A percentile compares a stretch with the other conserved stretches of the same genome.
Conservation (phyloP, 2,329 filamentous ascomycete genomes). For the Dactylellina sp. region DNA sequence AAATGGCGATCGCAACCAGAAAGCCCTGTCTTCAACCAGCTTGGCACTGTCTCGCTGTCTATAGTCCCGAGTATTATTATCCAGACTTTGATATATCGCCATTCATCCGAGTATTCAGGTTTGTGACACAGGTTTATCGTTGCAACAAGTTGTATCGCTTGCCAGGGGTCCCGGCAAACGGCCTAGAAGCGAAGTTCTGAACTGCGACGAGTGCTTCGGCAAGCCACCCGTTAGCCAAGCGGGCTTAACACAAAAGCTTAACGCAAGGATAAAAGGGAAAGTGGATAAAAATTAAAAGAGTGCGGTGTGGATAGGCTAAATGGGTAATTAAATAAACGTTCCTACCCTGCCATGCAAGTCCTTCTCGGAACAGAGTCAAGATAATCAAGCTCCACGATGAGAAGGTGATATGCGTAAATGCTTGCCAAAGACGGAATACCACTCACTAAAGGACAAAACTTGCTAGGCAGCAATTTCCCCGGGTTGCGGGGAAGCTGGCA, state of each 20-base stretch:
- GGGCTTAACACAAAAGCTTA: constrained; percentile 16
- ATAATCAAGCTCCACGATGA: neutral
- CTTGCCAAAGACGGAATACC: neutral
- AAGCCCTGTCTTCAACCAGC: neutral
- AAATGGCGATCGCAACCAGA: too few relatives aligned
- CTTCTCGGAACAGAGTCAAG: too few relatives aligned
- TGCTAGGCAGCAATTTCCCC: too few relatives aligned
- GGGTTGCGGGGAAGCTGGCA: too few relatives aligned
- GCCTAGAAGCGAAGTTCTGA: neutral
- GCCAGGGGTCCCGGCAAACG: neutral
- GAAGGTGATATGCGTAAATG: neutral
- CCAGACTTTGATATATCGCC: neutral
- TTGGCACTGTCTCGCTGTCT: neutral
- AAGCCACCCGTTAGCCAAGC: constrained; percentile 44
- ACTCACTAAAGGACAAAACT: too few relatives aligned
- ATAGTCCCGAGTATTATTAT: neutral
- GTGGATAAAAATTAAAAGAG: constrained; percentile 39
- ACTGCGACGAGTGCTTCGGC: constrained; percentile 17
- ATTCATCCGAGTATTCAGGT: constrained; percentile 16
- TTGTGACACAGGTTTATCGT: neutral
- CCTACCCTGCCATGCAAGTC: too few relatives aligned
- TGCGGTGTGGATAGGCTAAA: constrained; percentile 47
- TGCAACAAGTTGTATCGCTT: neutral
- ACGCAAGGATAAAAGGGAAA: constrained; percentile 39
- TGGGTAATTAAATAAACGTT: neutral